These are phyloP conservation scores for Magnolia kwangsiensis DNA, from an alignment of 164 flowering plant genomes.

Conservation along the genomic window DNA sequence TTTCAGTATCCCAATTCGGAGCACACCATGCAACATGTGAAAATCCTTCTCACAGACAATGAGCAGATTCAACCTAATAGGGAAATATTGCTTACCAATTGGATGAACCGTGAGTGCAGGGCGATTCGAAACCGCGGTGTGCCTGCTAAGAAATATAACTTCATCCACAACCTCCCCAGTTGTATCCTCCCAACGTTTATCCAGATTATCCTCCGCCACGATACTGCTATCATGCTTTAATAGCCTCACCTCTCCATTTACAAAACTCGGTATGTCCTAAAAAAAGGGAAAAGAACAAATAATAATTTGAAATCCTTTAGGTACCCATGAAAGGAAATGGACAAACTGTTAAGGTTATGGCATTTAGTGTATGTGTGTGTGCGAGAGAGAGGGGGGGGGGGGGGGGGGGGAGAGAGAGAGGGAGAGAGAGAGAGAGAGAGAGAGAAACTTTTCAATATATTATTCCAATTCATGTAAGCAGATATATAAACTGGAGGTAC, in stretches of 20 bases:
- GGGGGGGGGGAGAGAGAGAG: too few species aligned
- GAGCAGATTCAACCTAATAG: background rate
- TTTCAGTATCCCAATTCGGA: background rate
- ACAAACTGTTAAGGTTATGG: too few species aligned
- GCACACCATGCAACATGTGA: background rate
- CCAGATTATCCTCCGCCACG: constrained; percentile 73
- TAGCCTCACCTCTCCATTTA: constrained; percentile 53
- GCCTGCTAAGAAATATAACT: constrained; percentile 75
- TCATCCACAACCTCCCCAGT: constrained; percentile 77
- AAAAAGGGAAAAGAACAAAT: background rate
- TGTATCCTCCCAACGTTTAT: constrained; percentile 67
- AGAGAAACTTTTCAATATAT: too few species aligned
- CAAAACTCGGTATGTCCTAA: constrained; percentile 55
- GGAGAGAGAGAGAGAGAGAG: too few species aligned
- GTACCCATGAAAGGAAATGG: background rate
- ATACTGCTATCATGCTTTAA: constrained; percentile 62
- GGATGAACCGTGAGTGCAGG: constrained; percentile 93
- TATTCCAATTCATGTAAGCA: too few species aligned
- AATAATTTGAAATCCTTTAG: background rate
- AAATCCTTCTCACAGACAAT: background rate
- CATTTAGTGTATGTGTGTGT: too few species aligned
- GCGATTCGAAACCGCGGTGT: constrained; percentile 76
- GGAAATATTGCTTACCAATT: constrained; percentile 52
- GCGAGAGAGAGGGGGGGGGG: too few species aligned
- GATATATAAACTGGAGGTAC: too few species aligned